These are phyloP conservation scores for Cercospora berteroae DNA, from an alignment of 2,329 filamentous ascomycete species.

Conservation along the genomic window DNA sequence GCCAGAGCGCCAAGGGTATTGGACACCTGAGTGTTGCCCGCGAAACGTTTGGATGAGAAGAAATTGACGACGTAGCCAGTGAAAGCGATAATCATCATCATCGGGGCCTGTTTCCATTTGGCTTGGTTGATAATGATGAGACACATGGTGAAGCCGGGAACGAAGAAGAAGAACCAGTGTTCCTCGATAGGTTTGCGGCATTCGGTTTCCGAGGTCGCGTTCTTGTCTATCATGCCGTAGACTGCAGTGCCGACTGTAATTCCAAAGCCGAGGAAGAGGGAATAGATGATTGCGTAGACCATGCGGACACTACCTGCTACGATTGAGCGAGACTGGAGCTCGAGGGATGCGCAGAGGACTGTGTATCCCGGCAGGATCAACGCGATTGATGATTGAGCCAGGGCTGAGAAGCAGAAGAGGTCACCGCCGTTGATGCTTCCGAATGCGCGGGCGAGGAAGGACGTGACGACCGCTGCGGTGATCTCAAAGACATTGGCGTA, in stretches of 20 bases:
- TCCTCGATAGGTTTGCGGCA: slow-evolving; percentile 50
- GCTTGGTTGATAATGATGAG: slow-evolving; percentile 78
- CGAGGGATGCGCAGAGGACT: slow-evolving; percentile 51
- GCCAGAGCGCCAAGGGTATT: slow-evolving; percentile 75
- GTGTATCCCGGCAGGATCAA: slow-evolving; percentile 53
- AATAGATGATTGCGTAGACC: slow-evolving; percentile 55
- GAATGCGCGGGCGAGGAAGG: slow-evolving; percentile 50
- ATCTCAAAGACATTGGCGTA: slow-evolving; percentile 57
- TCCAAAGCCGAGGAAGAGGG: slow-evolving; percentile 52
- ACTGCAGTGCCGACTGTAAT: slow-evolving; percentile 53
- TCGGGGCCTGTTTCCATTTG: slow-evolving; percentile 72
- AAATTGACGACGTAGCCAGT: slow-evolving; percentile 74
- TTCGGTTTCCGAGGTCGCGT: slow-evolving; percentile 46
- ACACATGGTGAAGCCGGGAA: slow-evolving; percentile 69
- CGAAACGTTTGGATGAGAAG: slow-evolving; percentile 66
- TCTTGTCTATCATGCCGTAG: slow-evolving; percentile 49
- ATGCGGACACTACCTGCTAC: slow-evolving; percentile 53
- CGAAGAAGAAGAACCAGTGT: slow-evolving; percentile 66
- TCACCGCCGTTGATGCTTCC: slow-evolving; percentile 46
- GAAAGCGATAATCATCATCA: slow-evolving; percentile 72
- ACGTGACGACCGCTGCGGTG: slow-evolving; percentile 49
- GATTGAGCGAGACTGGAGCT: slow-evolving; percentile 50
- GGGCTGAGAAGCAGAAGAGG: slow-evolving; percentile 52
- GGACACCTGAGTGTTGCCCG: slow-evolving; percentile 69
- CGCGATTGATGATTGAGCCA: slow-evolving; percentile 51